Conservation (phyloP, 768 basidiomycete genomes). For the Lyophyllum shimeji region DNA sequence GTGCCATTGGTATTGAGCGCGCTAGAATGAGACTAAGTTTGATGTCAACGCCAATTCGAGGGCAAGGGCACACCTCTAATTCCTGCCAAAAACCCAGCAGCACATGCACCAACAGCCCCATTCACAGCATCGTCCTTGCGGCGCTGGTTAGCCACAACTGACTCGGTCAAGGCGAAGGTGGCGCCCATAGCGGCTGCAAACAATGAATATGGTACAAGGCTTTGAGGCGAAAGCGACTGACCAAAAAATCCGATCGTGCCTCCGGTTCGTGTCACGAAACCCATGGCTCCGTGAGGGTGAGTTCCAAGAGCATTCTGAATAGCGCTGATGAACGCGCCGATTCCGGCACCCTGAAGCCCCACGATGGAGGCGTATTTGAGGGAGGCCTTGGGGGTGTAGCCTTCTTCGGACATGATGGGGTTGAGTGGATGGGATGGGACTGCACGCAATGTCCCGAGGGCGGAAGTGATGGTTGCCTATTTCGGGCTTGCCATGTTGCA, state of each 20-base stretch:
- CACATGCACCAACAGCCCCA: slow-evolving; percentile 85
- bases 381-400: slow-evolving; percentile 54
- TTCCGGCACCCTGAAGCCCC: slow-evolving; percentile 62
- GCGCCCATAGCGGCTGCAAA: slow-evolving; percentile 85
- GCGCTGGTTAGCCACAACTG: slow-evolving; percentile 77
- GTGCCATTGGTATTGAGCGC: slow-evolving; percentile 79
- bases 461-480: slow-evolving; percentile 24
- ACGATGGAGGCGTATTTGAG: slow-evolving; percentile 54
- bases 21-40: slow-evolving; percentile 40
- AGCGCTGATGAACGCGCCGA: slow-evolving; percentile 67
- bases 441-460: slow-evolving; percentile 24
- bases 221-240: slow-evolving; percentile 37
- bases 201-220: not conserved
- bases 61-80: slow-evolving; percentile 58
- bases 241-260: slow-evolving; percentile 92
- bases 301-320: slow-evolving; percentile 78
- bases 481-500: slow-evolving; percentile 23
- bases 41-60: not conserved
- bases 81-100: slow-evolving; percentile 90
- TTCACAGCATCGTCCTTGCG: slow-evolving; percentile 79
- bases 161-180: slow-evolving; percentile 81
- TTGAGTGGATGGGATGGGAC: slow-evolving; percentile 3
- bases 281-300: slow-evolving; percentile 79
- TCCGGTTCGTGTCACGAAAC: slow-evolving; percentile 84
- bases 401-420: slow-evolving; percentile 33